phyloP scores from a whole-genome alignment of 352 stramenopile species.

The Thraustochytrium sp. region DNA sequence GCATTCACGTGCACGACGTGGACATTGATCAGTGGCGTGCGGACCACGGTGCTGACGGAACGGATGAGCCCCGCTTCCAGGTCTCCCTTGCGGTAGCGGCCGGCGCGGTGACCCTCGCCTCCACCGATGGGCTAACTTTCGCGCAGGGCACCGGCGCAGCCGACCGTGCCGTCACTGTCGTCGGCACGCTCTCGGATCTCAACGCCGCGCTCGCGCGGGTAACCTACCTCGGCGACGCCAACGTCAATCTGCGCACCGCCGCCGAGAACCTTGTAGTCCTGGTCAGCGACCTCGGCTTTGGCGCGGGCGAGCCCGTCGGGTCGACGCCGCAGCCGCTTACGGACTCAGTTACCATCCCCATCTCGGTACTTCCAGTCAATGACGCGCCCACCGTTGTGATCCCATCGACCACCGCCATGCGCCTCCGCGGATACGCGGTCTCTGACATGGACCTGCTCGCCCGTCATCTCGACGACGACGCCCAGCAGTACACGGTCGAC shows the following conservation, averaged over 20 bases:
- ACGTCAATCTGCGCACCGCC: slow-evolving; percentile 48
- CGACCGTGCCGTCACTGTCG: slow-evolving; percentile 43
- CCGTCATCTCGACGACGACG: background rate
- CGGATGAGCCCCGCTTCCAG: background rate
- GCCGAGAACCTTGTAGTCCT: background rate
- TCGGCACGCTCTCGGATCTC: slow-evolving; percentile 46
- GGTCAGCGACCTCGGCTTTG: slow-evolving; percentile 18
- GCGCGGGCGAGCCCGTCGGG: background rate
- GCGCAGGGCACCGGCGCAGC: background rate
- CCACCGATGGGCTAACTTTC: slow-evolving; percentile 6
- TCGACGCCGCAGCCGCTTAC: background rate
- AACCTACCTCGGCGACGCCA: slow-evolving; percentile 46
- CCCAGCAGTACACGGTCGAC: background rate
- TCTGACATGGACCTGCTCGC: slow-evolving; percentile 3
- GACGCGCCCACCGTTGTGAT: slow-evolving; percentile 19
- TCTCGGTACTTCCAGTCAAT: slow-evolving; percentile 39
- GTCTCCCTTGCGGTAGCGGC: slow-evolving; percentile 1
- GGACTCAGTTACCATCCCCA: slow-evolving; percentile 3
- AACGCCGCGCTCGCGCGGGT: slow-evolving; percentile 50
- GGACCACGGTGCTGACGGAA: background rate
- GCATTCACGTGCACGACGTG: slow-evolving; percentile 16
- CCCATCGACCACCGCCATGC: background rate
- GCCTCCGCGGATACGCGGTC: background rate
- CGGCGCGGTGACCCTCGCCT: background rate
- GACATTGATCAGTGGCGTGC: background rate